Evolutionary conservation across 495 filamentous ascomycete genomes (phyloP), one percentile per base, ranked within the genome.

Genomic region (Aspergillus conjunctus): DNA sequence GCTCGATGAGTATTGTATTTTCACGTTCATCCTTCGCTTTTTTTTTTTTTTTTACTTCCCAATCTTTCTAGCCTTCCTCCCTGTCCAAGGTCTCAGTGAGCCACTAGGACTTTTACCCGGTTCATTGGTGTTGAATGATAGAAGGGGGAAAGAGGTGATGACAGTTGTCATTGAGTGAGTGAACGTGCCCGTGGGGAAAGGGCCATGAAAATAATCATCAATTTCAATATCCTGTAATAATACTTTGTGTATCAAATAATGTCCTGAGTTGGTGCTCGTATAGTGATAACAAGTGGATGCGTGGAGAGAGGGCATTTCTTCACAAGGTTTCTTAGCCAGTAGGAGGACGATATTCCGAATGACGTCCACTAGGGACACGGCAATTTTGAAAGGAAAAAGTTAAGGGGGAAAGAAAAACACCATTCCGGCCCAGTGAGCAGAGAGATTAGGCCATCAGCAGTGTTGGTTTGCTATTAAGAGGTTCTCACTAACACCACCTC

Each of bases 391-490:
- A 51, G 34, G 10, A 59, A 21, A 46, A 15, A 34, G 49, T 15
- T 20, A 53, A 17, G 20, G 20, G 17, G 20, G 10, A 44, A 46
- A 54, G 20, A 21, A 54, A 59, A 45, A 18, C 37, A 45, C 37
- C 6, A 41, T 30, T n/a, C 43, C 43, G 30, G 18, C 14, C 54
- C 54, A 57, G 41, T 49, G 11, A 49, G 32, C 26, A 11, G 32
- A 49, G 39, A 57, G 26, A 31, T 50, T 41, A 17, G 34, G 20
- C 22, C 33, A 43, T 37, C 56, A 51, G 50, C 39, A 44, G 43
- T 43, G 54, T 52, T 62, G 60, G 54, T 49, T 53, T 37, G 48
- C 37, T 44, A 30, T 50, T 55, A 17, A 48, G 46, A 55, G 39
- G 22, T 31, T 50, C 52, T 45, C 31, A 45, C 44, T 50, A 50